These are phyloP conservation scores for Pestalotiopsis sp. DNA, from an alignment of 2,329 filamentous ascomycete species.

Conservation along the genomic window DNA sequence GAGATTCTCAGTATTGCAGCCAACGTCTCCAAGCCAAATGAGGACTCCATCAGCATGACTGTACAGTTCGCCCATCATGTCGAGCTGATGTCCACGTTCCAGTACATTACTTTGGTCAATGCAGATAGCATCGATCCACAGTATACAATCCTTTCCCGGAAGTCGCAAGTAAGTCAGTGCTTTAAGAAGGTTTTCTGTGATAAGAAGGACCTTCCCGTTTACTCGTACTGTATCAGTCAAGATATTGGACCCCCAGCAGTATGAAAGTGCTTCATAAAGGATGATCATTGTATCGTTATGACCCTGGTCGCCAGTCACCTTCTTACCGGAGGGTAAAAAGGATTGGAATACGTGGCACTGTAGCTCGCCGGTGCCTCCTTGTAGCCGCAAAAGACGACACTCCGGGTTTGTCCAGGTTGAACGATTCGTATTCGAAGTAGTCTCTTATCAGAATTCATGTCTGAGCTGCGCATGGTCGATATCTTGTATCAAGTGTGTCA, in stretches of 20 bases:
- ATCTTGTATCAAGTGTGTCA: background rate
- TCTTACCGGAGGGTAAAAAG: background rate
- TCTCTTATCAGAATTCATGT: background rate
- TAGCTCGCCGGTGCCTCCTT: background rate
- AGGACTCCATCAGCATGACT: background rate
- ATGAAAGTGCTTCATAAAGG: background rate
- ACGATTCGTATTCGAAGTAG: background rate
- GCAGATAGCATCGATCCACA: background rate
- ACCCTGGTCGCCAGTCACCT: too few relatives aligned
- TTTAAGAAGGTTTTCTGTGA: background rate
- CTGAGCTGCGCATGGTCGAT: background rate
- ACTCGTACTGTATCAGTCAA: background rate
- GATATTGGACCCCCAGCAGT: background rate
- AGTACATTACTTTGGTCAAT: background rate
- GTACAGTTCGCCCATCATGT: background rate
- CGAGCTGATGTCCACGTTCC: background rate
- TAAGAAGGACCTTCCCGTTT: background rate
- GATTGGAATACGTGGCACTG: background rate
- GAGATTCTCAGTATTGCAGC: background rate
- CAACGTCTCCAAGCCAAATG: background rate
- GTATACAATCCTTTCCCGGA: background rate
- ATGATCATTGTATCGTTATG: background rate
- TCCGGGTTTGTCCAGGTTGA: background rate
- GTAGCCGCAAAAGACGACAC: background rate
- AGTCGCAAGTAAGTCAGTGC: background rate